Evolutionary conservation across 2,329 filamentous ascomycete genomes (phyloP).

Genomic region (Bretziella fagacearum): DNA sequence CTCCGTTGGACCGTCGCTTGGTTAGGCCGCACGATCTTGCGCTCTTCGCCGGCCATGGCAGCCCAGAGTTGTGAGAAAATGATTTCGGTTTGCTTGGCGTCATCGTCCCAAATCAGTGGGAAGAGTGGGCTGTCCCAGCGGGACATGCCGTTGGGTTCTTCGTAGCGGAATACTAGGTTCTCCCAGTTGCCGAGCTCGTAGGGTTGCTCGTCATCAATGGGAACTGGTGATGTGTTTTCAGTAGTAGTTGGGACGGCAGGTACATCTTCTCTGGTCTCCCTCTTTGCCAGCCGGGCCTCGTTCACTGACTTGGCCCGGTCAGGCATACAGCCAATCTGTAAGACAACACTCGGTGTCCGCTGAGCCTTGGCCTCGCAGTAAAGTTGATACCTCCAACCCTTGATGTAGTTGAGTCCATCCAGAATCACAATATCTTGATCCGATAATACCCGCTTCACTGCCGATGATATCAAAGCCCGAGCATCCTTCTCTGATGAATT

Average conservation of each 20-base stretch:
- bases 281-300: constrained; percentile 30
- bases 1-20: constrained; percentile 51
- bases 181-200: constrained; percentile 50
- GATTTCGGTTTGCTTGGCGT: constrained; percentile 35
- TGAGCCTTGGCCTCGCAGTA: constrained; percentile 72
- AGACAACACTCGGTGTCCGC: constrained; percentile 56
- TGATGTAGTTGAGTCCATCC: constrained; percentile 75
- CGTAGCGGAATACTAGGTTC: constrained; percentile 65
- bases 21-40: constrained; percentile 54
- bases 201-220: constrained; percentile 22
- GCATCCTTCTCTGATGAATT: constrained; percentile 68
- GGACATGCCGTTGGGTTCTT: constrained; percentile 73
- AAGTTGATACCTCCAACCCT: constrained; percentile 75
- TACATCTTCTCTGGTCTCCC: not conserved
- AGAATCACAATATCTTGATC: constrained; percentile 62
- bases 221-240: constrained; percentile 12
- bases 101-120: constrained; percentile 61
- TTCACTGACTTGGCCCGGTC: constrained; percentile 43
- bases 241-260: not conserved
- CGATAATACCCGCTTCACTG: constrained; percentile 59
- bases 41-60: constrained; percentile 43
- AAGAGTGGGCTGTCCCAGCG: constrained; percentile 75
- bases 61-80: constrained; percentile 59
- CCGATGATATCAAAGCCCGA: constrained; percentile 56
- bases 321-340: constrained; percentile 43